Evolutionary conservation across 1,284 basidiomycete species (phyloP).

Genomic region (Tilletia caries): DNA sequence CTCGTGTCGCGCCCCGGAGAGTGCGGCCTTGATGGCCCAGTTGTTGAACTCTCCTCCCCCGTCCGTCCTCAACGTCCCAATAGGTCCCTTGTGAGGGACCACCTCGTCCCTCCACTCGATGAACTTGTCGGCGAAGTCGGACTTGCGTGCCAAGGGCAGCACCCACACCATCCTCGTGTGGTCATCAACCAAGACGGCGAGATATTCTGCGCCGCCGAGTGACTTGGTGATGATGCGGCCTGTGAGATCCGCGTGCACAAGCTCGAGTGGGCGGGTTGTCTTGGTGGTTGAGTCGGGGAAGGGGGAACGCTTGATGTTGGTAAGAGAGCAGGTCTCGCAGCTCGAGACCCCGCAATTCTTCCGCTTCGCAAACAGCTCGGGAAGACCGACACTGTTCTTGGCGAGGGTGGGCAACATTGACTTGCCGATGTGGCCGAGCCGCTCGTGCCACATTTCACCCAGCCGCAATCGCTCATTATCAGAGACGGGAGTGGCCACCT

Average conservation of each 20-base stretch:
- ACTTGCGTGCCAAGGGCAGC: background rate
- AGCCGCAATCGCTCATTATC: background rate
- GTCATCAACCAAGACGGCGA: slow-evolving; percentile 9
- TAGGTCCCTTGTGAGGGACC: background rate
- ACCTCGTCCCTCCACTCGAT: slow-evolving; percentile 4
- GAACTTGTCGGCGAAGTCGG: background rate
- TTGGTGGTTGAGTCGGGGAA: background rate
- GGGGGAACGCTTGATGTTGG: background rate
- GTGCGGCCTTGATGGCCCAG: background rate
- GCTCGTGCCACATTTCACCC: slow-evolving; percentile 2
- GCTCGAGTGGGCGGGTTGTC: background rate
- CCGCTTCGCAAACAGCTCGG: background rate
- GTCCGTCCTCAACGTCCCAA: background rate
- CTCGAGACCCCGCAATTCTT: background rate
- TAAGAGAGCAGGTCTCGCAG: background rate
- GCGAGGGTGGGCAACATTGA: background rate
- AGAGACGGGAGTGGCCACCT: background rate
- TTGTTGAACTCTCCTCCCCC: slow-evolving; percentile 5
- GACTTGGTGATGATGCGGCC: slow-evolving; percentile 2
- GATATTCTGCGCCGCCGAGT: slow-evolving; percentile 4
- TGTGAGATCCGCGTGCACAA: background rate
- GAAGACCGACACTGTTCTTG: background rate
- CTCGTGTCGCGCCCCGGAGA: slow-evolving; percentile 4
- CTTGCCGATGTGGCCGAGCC: slow-evolving; percentile 7
- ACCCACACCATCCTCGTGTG: slow-evolving; percentile 2